phyloP scores from a whole-genome alignment of 768 basidiomycete genomes.

The Psilocybe subaeruginosa region DNA sequence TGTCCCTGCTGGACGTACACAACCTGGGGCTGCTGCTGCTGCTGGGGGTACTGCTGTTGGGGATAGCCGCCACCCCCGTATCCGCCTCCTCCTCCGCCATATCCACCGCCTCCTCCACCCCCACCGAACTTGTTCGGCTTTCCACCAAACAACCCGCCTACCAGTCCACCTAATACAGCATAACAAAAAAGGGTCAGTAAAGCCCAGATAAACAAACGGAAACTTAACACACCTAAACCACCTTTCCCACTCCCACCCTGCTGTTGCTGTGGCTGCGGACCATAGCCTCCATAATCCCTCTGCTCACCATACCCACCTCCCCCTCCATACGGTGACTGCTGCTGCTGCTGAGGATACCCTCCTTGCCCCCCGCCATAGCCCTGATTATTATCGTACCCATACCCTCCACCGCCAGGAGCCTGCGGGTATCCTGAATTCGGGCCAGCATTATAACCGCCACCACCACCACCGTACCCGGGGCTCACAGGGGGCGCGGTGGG shows the following conservation, averaged over 20 bases:
- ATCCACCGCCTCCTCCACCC: conserved; percentile 9
- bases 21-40: conserved; percentile 33
- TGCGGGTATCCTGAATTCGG: conserved; percentile 8
- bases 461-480: conserved; percentile 32
- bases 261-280: conserved; percentile 2
- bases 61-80: conserved; percentile 12
- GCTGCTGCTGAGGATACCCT: conserved; percentile 19
- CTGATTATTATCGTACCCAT: conserved; percentile 30
- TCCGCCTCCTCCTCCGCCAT: conserved; percentile 10
- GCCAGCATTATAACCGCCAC: conserved; percentile 25
- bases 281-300: conserved; percentile 24
- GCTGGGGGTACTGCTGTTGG: conserved; percentile 23
- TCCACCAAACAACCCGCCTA: conserved; percentile 19
- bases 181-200: neutral
- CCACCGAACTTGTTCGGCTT: conserved; percentile 18
- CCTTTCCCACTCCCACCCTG: conserved; percentile 16
- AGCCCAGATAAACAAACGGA: conserved; percentile 10
- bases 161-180: conserved; percentile 1
- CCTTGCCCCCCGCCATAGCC: conserved; percentile 20
- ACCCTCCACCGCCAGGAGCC: conserved; percentile 11
- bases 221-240: conserved; percentile 15
- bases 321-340: conserved; percentile 13
- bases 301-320: conserved; percentile 4
- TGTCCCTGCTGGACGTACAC: conserved; percentile 36
- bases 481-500: conserved; percentile 48